These are phyloP conservation scores for Dichotomocladium elegans DNA, from an alignment of 371 early-diverging fungal species.

Conservation along the genomic window DNA sequence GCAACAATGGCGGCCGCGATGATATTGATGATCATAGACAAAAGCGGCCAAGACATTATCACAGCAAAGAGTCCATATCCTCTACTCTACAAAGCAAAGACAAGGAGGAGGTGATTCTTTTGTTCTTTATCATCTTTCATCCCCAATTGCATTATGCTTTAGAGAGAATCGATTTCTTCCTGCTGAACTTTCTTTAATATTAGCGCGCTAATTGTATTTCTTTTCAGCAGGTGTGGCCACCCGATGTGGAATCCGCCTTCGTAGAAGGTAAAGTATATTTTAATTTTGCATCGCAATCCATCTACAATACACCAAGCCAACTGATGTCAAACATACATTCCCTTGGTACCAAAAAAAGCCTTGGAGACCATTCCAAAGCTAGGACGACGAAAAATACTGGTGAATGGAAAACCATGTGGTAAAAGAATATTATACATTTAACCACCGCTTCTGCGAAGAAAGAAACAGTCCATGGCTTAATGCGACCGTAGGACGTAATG, in stretches of 20 bases:
- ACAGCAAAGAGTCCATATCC: neutral
- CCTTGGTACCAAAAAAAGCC: constrained; percentile 36
- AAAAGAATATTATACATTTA: no score
- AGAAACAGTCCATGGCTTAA: no score
- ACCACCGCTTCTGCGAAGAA: no score
- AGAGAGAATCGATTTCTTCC: no score
- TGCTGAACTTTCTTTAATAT: no score
- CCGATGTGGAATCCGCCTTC: constrained; percentile 64
- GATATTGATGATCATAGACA: no score
- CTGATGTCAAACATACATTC: no score
- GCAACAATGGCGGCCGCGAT: no score
- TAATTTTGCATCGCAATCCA: neutral
- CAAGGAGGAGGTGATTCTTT: constrained; percentile 10
- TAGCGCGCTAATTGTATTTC: no score
- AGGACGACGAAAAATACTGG: constrained; percentile 55
- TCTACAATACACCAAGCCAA: no score
- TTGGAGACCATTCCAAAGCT: constrained; percentile 55
- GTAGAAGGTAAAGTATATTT: constrained; percentile 51
- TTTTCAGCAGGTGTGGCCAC: constrained; percentile 63
- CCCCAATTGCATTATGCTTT: no score
- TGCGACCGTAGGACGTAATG: constrained; percentile 55
- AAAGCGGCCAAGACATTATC: neutral
- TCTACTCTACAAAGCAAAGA: constrained; percentile 3
- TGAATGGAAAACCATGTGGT: constrained; percentile 65
- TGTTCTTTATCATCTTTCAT: no score